Conservation (phyloP, 2,329 filamentous ascomycete genomes). For the Aphanoascus verrucosus region DNA sequence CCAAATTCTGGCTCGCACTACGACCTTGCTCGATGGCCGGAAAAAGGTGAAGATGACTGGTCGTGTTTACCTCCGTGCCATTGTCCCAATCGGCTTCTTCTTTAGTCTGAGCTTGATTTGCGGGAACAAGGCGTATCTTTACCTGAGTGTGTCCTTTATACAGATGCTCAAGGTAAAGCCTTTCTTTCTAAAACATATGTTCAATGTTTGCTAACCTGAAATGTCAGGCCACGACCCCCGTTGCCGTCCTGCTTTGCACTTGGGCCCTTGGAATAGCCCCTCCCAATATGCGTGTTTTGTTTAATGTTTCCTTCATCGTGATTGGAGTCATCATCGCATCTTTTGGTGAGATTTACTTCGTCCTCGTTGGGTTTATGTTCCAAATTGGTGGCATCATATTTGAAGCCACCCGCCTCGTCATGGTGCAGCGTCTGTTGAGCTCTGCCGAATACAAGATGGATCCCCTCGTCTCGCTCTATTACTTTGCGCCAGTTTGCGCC, state of each 20-base stretch:
- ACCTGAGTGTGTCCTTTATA: constrained; percentile 91
- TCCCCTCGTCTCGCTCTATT: constrained; percentile 76
- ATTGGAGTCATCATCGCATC: constrained; percentile 90
- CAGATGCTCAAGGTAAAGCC: constrained; percentile 93
- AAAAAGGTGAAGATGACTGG: constrained; percentile 97
- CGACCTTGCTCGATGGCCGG: constrained; percentile 78
- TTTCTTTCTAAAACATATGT: constrained; percentile 17
- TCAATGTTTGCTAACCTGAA: constrained; percentile 1
- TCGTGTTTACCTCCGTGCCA: constrained; percentile 81
- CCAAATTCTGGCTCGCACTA: constrained; percentile 83
- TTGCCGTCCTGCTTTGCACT: constrained; percentile 79
- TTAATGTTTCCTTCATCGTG: constrained; percentile 91
- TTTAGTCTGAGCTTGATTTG: constrained; percentile 95
- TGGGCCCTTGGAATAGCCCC: constrained; percentile 79
- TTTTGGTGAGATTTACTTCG: constrained; percentile 90
- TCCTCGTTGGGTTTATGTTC: constrained; percentile 50
- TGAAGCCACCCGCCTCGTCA: constrained; percentile 69
- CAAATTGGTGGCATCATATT: constrained; percentile 68
- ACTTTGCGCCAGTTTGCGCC: constrained; percentile 77
- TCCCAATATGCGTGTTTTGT: constrained; percentile 73
- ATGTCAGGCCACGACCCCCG: constrained; percentile 72
- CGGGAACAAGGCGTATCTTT: constrained; percentile 90
- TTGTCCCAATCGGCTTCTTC: constrained; percentile 88
- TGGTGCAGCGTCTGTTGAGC: constrained; percentile 74
- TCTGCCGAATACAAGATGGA: constrained; percentile 78